Percentiles rank a stretch among this genome's conserved stretches.
phyloP scores from a whole-genome alignment of 1,139 yeast species.

The Wickerhamomyces sp. region DNA sequence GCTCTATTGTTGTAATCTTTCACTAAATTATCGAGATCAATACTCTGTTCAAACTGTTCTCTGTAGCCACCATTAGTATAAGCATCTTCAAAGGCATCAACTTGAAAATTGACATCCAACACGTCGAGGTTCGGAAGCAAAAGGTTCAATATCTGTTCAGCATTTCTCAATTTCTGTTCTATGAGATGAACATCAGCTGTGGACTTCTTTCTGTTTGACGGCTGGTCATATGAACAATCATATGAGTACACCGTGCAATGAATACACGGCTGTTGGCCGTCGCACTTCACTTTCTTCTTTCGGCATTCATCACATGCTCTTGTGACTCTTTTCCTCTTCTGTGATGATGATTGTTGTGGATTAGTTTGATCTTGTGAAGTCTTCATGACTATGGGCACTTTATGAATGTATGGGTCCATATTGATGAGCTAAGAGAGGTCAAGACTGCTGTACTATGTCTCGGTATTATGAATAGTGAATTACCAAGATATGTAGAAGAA shows the following conservation, averaged over 20 bases:
- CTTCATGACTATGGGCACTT: no score
- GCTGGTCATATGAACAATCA: conserved; percentile 70
- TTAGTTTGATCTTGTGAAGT: no score
- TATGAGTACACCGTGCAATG: conserved; percentile 89
- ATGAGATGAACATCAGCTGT: conserved; percentile 31
- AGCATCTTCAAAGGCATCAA: conserved; percentile 33
- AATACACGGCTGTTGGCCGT: conserved; percentile 88
- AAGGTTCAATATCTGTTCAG: conserved; percentile 34
- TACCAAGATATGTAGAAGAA: no score
- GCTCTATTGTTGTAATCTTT: conserved; percentile 10
- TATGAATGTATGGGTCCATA: no score
- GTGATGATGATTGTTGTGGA: conserved; percentile 4
- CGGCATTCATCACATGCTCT: conserved; percentile 88
- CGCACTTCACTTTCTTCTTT: conserved; percentile 86
- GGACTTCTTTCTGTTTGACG: conserved; percentile 53
- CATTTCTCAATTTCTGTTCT: conserved; percentile 30
- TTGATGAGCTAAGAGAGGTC: no score
- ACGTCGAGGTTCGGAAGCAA: conserved; percentile 49
- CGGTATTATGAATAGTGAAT: no score
- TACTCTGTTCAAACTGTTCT: conserved; percentile 1
- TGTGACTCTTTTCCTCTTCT: conserved; percentile 75
- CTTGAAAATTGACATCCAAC: conserved; percentile 43
- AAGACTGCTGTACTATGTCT: no score
- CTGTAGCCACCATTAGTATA: conserved; percentile 4
- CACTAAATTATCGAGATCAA: conserved; percentile 7